Base-by-base conservation (phyloP, 768 basidiomycete species). In the Lentinula sp. region DNA sequence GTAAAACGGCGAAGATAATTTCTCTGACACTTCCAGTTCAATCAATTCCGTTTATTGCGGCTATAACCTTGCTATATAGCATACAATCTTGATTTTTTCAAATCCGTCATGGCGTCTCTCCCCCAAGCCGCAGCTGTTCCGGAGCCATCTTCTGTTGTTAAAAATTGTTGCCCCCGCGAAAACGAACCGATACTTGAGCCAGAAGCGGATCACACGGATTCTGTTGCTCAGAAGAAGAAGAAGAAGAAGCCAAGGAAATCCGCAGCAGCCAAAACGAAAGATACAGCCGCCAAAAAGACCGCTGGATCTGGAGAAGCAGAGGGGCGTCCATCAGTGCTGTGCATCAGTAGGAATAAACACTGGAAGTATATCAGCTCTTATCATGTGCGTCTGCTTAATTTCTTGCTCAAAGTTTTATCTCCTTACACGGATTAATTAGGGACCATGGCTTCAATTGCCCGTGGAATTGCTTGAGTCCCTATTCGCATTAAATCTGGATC, bases 361-460 rank as follows among this genome's bases (percentile, higher is more conserved):
- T 94, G 93, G 93, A 85, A 87, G 33, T 94, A 93, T 68, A 94
- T 95, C 74, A 92, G 90, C 73, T 92, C 92, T 23, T 93, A 91
- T 71, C 91, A 93, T 71, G 91, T 92, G 75, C 62, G 87, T 85
- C 51, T 61, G 50, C 4, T 49, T 41, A 45, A 33, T 42, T 49
- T 20, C 39, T 35, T 35, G n/a, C 33, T 32, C 50, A 61, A 13
- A 2, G 20, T 41, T 35, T 12, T 32, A 16, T 16, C 56, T 37
- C 12, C 20, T 23, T 41, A 59, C 35, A 6, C 36, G 28, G 55
- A 64, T 16, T n/a, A 6, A 36, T 3, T 69, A 95, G 93, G 93
- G 93, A 13, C 92, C 91, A 8, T 95, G 93, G 93, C 83, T 95
- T 16, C 91, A 93, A 70, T 84, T 95, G 23, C 92, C 93, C 2